Base-by-base conservation (phyloP, 2,329 filamentous ascomycete genomes). In the Phialocephala subalpina region DNA sequence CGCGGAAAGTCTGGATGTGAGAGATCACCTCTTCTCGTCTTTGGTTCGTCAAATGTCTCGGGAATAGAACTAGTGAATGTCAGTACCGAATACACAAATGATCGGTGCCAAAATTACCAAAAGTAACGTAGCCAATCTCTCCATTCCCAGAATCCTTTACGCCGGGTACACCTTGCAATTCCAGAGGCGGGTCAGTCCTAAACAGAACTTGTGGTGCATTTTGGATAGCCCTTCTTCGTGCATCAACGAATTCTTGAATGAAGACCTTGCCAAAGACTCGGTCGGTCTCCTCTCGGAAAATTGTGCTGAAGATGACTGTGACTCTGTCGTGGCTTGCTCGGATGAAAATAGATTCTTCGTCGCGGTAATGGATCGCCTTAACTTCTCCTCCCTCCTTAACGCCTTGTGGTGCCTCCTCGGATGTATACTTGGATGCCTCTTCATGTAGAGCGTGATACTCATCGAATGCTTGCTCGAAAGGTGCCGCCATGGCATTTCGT, bases 1-100 rank as follows among this genome's bases (percentile, higher is more conserved):
- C 96, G 72, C 96, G 92, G 92, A 99, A 99, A 16, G 96, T 99
- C 82, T 99, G 97, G 75, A 99, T 98, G 79, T 99, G 97, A 59
- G 94, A 97, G 73, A 99, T 99, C 78, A 97, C 94, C 72, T 97
- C 94, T 67, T 92, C 91, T 82, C 97, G 93, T 77, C 94, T 89
- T 80, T 97, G 93, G 16, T 90, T 89, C 16, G 94, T 95, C 71
- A 99, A 85, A 80, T 99, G 97, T 70, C 96, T 91, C 56, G 96
- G 95, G 83, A 99, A 99, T 52, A 99, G 87, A 57, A 98, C 96
- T 97, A 67, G 1, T 42, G 53, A 27, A n/a, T 40, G 25, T 74
- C 61, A 74, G 69, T 29, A 3, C 52, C 42, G 22, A 12, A 33
- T 25, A 42, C 66, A 74, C 59, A 58, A 62, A 9, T 3, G 6